Percentiles rank a stretch among this genome's conserved stretches.
Conservation (phyloP, 768 basidiomycete species). For the Rossbeevera mucosa region DNA sequence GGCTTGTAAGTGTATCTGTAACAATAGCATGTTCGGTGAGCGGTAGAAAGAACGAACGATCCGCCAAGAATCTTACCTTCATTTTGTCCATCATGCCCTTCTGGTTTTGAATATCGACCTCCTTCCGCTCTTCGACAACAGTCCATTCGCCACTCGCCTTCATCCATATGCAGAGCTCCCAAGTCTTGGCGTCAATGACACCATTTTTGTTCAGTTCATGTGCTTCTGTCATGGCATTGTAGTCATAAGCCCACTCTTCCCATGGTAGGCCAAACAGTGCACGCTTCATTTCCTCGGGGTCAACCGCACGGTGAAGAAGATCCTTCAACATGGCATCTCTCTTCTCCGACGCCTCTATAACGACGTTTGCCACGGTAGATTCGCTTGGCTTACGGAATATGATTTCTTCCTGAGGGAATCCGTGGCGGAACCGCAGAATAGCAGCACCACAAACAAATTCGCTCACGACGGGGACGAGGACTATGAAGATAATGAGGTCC, state of each 20-base stretch:
- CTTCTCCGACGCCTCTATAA: constrained; percentile 24
- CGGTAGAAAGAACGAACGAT: not conserved
- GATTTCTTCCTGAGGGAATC: constrained; percentile 26
- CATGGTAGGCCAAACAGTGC: constrained; percentile 26
- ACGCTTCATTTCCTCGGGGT: constrained; percentile 28
- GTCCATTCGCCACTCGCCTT: constrained; percentile 26
- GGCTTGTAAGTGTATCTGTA: constrained; percentile 23
- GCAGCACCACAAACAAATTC: constrained; percentile 19
- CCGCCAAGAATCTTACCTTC: constrained; percentile 15
- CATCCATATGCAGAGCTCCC: constrained; percentile 34
- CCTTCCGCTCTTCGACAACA: constrained; percentile 27
- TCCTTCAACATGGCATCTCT: constrained; percentile 23
- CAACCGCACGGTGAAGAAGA: constrained; percentile 25
- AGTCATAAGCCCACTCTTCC: constrained; percentile 33
- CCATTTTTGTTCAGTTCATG: constrained; percentile 20
- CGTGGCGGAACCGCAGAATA: constrained; percentile 23
- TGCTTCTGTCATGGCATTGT: constrained; percentile 27
- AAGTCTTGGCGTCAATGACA: constrained; percentile 17
- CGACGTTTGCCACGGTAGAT: constrained; percentile 23
- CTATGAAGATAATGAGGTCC: constrained; percentile 25
- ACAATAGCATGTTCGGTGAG: not conserved
- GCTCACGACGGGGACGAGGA: constrained; percentile 23
- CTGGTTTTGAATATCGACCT: constrained; percentile 15
- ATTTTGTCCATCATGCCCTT: constrained; percentile 29
- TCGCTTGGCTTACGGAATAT: constrained; percentile 29